phyloP scores from a whole-genome alignment of 2,329 filamentous ascomycete species.

The Neofusicoccum parvum region DNA sequence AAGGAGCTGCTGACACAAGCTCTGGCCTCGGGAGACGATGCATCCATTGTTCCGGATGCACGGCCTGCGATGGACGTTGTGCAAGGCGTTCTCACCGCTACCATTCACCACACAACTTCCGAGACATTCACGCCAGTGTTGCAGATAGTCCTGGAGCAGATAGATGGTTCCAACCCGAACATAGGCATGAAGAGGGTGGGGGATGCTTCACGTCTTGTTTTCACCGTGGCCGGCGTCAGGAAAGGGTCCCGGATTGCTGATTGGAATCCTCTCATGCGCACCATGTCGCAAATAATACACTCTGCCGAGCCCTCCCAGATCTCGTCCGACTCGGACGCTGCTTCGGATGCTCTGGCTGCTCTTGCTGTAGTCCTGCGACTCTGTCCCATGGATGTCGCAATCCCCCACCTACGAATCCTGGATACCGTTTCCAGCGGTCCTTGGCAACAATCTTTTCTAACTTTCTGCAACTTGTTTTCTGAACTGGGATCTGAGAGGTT shows the following conservation, averaged over 20 bases:
- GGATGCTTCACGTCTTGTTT: slow-evolving; percentile 55
- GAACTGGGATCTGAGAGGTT: slow-evolving; percentile 75
- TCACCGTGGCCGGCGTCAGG: slow-evolving; percentile 74
- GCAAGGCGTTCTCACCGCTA: slow-evolving; percentile 74
- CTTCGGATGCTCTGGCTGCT: slow-evolving; percentile 45
- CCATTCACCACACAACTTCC: slow-evolving; percentile 77
- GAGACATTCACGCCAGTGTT: slow-evolving; percentile 73
- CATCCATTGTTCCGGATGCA: slow-evolving; percentile 40
- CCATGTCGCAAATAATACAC: slow-evolving; percentile 35
- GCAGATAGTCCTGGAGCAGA: slow-evolving; percentile 53
- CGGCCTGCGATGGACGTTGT: slow-evolving; percentile 62
- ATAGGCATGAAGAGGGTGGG: slow-evolving; percentile 26
- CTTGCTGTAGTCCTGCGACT: slow-evolving; percentile 70
- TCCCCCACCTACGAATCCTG: slow-evolving; percentile 68
- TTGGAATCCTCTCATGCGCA: slow-evolving; percentile 68
- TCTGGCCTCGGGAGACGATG: slow-evolving; percentile 28
- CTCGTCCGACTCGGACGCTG: background rate
- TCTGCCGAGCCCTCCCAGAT: slow-evolving; percentile 25
- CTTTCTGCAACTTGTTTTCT: slow-evolving; percentile 81
- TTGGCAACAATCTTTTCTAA: slow-evolving; percentile 73
- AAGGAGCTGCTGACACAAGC: slow-evolving; percentile 49
- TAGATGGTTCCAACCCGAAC: background rate
- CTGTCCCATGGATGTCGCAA: slow-evolving; percentile 76
- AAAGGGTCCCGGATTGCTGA: slow-evolving; percentile 73
- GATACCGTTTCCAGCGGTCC: slow-evolving; percentile 66